These are phyloP conservation scores for Kalmanozyma brasiliensis DNA, from an alignment of 1,284 basidiomycete genomes.

Conservation along the genomic window DNA sequence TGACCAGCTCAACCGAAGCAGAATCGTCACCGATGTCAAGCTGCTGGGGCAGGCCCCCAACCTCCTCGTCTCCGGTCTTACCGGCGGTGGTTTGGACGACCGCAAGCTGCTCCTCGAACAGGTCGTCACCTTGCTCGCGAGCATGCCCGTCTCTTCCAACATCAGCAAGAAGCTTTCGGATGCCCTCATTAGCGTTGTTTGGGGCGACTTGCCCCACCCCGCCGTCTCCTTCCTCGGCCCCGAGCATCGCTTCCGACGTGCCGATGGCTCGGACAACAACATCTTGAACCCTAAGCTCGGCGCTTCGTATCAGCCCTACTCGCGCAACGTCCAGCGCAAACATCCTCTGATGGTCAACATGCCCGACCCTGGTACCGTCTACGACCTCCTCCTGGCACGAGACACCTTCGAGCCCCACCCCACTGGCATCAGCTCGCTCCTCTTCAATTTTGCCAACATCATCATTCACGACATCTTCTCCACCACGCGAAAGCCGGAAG, in stretches of 20 bases:
- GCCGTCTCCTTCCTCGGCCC: conserved; percentile 75
- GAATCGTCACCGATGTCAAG: conserved; percentile 37
- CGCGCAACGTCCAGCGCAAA: conserved; percentile 36
- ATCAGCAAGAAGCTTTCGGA: conserved; percentile 35
- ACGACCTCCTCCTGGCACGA: conserved; percentile 38
- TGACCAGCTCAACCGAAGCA: conserved; percentile 34
- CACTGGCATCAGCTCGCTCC: conserved; percentile 53
- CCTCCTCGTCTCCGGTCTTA: conserved; percentile 19
- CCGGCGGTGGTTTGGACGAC: conserved; percentile 48
- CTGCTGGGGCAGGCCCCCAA: conserved; percentile 39
- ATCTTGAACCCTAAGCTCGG: conserved; percentile 77
- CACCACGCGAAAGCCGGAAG: conserved; percentile 34
- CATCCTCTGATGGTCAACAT: conserved; percentile 41
- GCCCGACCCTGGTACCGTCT: conserved; percentile 48
- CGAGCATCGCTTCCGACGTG: conserved; percentile 53
- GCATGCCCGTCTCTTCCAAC: conserved; percentile 44
- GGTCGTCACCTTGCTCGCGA: conserved; percentile 48
- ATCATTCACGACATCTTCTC: conserved; percentile 64
- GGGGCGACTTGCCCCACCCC: conserved; percentile 77
- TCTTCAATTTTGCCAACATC: conserved; percentile 59
- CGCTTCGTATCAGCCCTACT: conserved; percentile 38
- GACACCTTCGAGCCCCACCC: conserved; percentile 51
- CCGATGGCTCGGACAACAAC: conserved; percentile 74
- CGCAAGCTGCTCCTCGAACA: conserved; percentile 59
- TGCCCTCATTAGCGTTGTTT: conserved; percentile 49